These are phyloP conservation scores for Leptosphaerulina australis DNA, from an alignment of 2,329 filamentous ascomycete genomes.

Conservation along the genomic window DNA sequence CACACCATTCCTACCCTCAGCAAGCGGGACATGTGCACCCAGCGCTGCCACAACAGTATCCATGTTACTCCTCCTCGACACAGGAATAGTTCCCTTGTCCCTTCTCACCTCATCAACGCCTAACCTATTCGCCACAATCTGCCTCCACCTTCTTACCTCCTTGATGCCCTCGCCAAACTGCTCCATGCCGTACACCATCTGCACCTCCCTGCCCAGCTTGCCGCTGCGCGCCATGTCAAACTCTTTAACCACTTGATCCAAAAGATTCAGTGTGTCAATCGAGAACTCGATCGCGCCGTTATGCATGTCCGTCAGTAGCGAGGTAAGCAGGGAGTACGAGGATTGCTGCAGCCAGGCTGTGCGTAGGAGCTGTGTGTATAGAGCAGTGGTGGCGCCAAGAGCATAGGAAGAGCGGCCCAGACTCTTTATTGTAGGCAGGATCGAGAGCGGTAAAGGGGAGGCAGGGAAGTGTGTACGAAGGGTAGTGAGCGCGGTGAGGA, in stretches of 20 bases:
- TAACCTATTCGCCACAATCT: constrained; percentile 41
- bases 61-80: not conserved
- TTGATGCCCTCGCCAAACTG: constrained; percentile 36
- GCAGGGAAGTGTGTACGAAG: constrained; percentile 65
- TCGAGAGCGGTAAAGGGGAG: constrained; percentile 64
- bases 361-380: constrained; percentile 71
- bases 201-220: constrained; percentile 31
- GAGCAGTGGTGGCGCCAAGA: constrained; percentile 70
- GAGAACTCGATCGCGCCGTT: constrained; percentile 66
- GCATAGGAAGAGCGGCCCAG: constrained; percentile 73
- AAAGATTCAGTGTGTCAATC: constrained; percentile 50
- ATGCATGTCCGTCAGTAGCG: constrained; percentile 69
- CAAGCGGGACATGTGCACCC: constrained; percentile 7
- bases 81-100: constrained; percentile 10
- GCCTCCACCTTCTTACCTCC: constrained; percentile 44
- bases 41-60: not conserved
- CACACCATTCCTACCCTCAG: constrained; percentile 6
- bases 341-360: constrained; percentile 67
- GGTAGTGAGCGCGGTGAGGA: constrained; percentile 63
- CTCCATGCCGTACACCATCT: constrained; percentile 47
- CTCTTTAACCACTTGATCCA: constrained; percentile 46
- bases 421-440: constrained; percentile 71
- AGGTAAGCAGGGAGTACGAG: constrained; percentile 62
- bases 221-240: constrained; percentile 31
- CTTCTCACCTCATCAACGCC: constrained; percentile 20